These are phyloP conservation scores for Trichoderma erinaceum DNA, from an alignment of 495 filamentous ascomycete species.

Conservation along the genomic window DNA sequence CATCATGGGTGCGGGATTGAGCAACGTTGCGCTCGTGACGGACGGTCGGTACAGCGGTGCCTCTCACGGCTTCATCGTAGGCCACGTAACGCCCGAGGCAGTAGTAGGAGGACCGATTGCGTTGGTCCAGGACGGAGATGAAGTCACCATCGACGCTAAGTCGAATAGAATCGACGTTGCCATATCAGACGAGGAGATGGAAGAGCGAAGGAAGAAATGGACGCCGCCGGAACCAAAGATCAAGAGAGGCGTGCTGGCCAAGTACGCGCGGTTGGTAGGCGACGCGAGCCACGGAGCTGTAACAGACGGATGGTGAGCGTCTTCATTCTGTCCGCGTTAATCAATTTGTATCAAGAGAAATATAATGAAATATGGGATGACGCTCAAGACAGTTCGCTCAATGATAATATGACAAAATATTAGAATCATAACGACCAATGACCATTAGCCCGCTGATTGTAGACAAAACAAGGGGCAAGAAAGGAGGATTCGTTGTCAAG, in stretches of 20 bases:
- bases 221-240: conserved; percentile 63
- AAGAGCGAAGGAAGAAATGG: conserved; percentile 62
- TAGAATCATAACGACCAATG: too few species aligned
- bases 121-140: conserved; percentile 72
- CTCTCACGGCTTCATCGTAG: conserved; percentile 90
- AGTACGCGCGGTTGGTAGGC: conserved; percentile 66
- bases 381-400: not conserved
- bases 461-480: not conserved
- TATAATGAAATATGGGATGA: not conserved
- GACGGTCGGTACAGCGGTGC: conserved; percentile 91
- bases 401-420: too few species aligned
- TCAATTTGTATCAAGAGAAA: not conserved
- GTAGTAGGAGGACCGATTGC: conserved; percentile 76
- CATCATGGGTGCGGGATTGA: conserved; percentile 86
- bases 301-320: conserved; percentile 34
- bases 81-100: conserved; percentile 91
- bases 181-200: conserved; percentile 58
- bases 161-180: conserved; percentile 71
- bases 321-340: not conserved
- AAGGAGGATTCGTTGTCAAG: not conserved
- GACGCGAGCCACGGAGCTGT: conserved; percentile 52
- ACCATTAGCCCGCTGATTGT: too few species aligned
- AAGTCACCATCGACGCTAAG: conserved; percentile 80
- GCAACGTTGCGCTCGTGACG: conserved; percentile 85
- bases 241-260: conserved; percentile 82